Evolutionary conservation across 345 rosid genomes (phyloP).

Genomic region (Citrus sinensis): DVS_A1.0 CM039167.1:2233501-2234000

Average conservation of each 20-base stretch:
- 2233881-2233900: conserved; percentile 53
- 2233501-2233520: not conserved
- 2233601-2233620: conserved; percentile 88
- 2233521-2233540: not conserved
- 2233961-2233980: conserved; percentile 62
- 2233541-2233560: not conserved
- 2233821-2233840: not conserved
- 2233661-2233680: conserved; percentile 44
- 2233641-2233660: conserved; percentile 58
- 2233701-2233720: conserved; percentile 91
- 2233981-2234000: conserved; percentile 47
- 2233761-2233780: not conserved
- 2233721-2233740: conserved; percentile 78
- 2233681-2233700: conserved; percentile 77
- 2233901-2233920: conserved; percentile 68
- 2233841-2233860: conserved; percentile 12
- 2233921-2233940: conserved; percentile 58
- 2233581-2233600: conserved; percentile 79
- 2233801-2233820: not conserved
- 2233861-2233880: conserved; percentile 42
- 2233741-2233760: conserved; percentile 3
- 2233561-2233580: conserved; percentile 66
- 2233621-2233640: conserved; percentile 78
- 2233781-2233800: not conserved
- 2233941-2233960: conserved; percentile 63